Evolutionary conservation across 2,329 filamentous ascomycete species (phyloP).

Genomic region (Ophiostoma fasciatum): DNA sequence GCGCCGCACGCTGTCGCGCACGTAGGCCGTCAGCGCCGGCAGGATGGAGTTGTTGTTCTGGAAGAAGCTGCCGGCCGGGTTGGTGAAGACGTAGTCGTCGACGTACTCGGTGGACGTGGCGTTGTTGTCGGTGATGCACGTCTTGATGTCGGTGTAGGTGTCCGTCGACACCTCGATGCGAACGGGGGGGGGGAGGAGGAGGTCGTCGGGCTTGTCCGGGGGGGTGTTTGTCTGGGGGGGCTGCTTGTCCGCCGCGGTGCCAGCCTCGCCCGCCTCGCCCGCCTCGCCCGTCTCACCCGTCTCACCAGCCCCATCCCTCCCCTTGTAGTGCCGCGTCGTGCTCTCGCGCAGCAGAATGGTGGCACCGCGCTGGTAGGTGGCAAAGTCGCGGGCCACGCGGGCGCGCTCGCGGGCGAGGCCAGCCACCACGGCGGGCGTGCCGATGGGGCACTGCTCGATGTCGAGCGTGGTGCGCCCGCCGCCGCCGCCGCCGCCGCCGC

Average conservation of each 20-base stretch:
- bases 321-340: slow-evolving; percentile 52
- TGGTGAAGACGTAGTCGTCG: slow-evolving; percentile 70
- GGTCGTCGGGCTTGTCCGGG: slow-evolving; percentile 17
- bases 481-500: slow-evolving; percentile 31
- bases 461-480: slow-evolving; percentile 69
- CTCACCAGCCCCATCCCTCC: too few species aligned
- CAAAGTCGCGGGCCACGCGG: slow-evolving; percentile 55
- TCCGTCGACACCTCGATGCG: slow-evolving; percentile 42
- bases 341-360: slow-evolving; percentile 82
- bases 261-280: not conserved
- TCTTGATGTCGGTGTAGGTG: slow-evolving; percentile 60
- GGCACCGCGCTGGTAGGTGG: slow-evolving; percentile 63
- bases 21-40: slow-evolving; percentile 69
- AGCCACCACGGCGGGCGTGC: slow-evolving; percentile 66
- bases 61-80: slow-evolving; percentile 90
- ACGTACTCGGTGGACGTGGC: slow-evolving; percentile 78
- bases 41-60: slow-evolving; percentile 99
- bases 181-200: slow-evolving; percentile 15
- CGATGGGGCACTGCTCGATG: slow-evolving; percentile 95
- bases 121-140: slow-evolving; percentile 77
- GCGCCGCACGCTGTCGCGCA: slow-evolving; percentile 63
- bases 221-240: slow-evolving; percentile 14
- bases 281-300: not conserved
- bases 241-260: not conserved
- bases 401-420: slow-evolving; percentile 70